phyloP scores from a whole-genome alignment of 768 basidiomycete genomes.

The Phlebiopsis flavidoalba region DNA sequence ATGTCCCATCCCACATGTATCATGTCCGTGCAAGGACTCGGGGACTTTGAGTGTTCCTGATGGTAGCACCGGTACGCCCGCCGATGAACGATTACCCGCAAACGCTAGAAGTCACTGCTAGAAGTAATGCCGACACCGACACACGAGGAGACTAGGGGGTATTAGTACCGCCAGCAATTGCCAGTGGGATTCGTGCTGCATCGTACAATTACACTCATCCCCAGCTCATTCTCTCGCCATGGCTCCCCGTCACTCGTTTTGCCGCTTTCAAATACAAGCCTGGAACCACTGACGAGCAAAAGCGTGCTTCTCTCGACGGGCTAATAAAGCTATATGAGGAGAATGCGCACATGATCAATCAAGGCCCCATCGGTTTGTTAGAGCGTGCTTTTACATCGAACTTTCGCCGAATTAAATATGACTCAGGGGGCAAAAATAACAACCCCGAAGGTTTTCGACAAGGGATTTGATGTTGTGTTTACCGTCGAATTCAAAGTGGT shows the following conservation, averaged over 20 bases:
- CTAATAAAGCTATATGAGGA: constrained; percentile 8
- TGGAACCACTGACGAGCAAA: constrained; percentile 10
- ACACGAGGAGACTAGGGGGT: no score
- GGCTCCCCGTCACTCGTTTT: constrained; percentile 12
- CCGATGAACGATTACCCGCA: no score
- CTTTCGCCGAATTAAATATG: neutral
- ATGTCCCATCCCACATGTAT: no score
- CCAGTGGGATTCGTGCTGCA: no score
- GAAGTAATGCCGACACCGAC: no score
- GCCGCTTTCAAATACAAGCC: constrained; percentile 13
- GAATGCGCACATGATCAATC: constrained; percentile 8
- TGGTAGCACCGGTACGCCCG: no score
- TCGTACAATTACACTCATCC: no score
- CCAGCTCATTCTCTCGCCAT: neutral
- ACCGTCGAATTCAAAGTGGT: constrained; percentile 10
- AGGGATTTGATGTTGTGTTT: constrained; percentile 11
- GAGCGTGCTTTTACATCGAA: no score
- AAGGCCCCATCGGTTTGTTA: constrained; percentile 2
- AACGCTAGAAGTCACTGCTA: no score
- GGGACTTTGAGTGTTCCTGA: no score
- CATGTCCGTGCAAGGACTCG: no score
- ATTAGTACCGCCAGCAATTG: no score
- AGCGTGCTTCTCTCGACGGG: constrained; percentile 3
- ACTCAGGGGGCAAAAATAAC: constrained; percentile 8
- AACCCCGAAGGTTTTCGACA: constrained; percentile 10